These are phyloP conservation scores for Carex sylvatica DNA, from an alignment of 202 grass and related monocot species.

Conservation along the genomic window DNA sequence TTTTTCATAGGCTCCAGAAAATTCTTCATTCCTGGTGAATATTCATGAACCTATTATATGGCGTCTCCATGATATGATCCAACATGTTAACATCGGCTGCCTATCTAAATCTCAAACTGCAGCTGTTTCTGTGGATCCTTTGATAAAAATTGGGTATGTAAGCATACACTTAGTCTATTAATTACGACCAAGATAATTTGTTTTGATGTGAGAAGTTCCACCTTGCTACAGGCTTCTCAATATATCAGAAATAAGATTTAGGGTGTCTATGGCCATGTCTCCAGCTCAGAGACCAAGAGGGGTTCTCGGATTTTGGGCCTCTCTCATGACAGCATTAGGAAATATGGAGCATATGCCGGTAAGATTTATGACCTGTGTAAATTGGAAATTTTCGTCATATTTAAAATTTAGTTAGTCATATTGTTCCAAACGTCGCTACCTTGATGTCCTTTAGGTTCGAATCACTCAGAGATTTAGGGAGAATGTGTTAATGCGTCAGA, in stretches of 20 bases:
- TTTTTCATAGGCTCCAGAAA: slow-evolving; percentile 71
- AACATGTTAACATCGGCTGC: slow-evolving; percentile 70
- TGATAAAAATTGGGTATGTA: slow-evolving; percentile 90
- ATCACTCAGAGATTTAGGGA: slow-evolving; percentile 83
- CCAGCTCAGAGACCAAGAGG: slow-evolving; percentile 92
- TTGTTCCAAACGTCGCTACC: slow-evolving; percentile 12
- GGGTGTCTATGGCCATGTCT: slow-evolving; percentile 96
- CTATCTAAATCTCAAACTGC: slow-evolving; percentile 59
- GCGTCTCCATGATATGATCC: slow-evolving; percentile 93
- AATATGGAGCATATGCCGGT: slow-evolving; percentile 99
- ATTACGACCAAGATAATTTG: background rate
- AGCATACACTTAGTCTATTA: background rate
- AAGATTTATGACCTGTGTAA: slow-evolving; percentile 28
- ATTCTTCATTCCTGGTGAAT: slow-evolving; percentile 84
- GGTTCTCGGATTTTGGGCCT: slow-evolving; percentile 97
- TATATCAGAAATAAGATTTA: slow-evolving; percentile 91
- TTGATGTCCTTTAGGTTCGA: slow-evolving; percentile 52
- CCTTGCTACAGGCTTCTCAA: slow-evolving; percentile 67
- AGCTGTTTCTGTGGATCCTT: slow-evolving; percentile 91
- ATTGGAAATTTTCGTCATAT: slow-evolving; percentile 8
- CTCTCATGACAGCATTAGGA: slow-evolving; percentile 96
- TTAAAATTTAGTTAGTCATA: background rate
- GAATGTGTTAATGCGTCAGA: slow-evolving; percentile 89
- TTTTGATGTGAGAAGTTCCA: slow-evolving; percentile 3
- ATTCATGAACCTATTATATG: slow-evolving; percentile 95